Conservation (phyloP, 441 rosid genomes). For the Breynia disticha region DNA sequence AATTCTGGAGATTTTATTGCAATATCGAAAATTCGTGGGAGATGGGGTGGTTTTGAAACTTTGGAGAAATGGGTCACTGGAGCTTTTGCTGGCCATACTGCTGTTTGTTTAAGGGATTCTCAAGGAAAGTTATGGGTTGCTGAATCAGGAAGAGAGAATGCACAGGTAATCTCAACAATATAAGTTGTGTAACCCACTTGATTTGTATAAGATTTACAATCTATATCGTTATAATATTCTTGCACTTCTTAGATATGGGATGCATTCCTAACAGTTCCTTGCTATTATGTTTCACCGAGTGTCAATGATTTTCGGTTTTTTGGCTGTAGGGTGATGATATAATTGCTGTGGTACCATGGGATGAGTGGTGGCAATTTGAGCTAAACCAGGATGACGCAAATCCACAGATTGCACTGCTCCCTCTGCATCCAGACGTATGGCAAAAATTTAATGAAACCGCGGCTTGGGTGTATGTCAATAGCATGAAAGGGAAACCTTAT, state of each 20-base stretch:
- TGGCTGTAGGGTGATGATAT: conserved; percentile 75
- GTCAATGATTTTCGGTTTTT: neutral
- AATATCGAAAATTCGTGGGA: conserved; percentile 83
- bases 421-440: conserved; percentile 69
- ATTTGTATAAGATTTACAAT: too few species aligned
- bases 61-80: conserved; percentile 99
- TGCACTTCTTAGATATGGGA: too few species aligned
- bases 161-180: conserved; percentile 39
- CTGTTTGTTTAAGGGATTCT: conserved; percentile 93
- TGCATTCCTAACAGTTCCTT: too few species aligned
- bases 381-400: conserved; percentile 78
- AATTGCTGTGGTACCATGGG: conserved; percentile 81
- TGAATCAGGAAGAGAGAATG: conserved; percentile 97
- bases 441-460: conserved; percentile 69
- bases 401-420: conserved; percentile 92
- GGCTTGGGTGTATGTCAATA: conserved; percentile 89
- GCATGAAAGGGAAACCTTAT: conserved; percentile 93
- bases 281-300: too few species aligned
- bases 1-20: conserved; percentile 87
- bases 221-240: too few species aligned
- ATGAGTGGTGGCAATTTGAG: conserved; percentile 89
- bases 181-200: too few species aligned
- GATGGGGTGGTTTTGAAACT: conserved; percentile 98
- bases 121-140: conserved; percentile 93
- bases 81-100: conserved; percentile 95